Base-by-base conservation (phyloP, 2,329 filamentous ascomycete genomes). In the Pseudocercospora eumusae region DNA sequence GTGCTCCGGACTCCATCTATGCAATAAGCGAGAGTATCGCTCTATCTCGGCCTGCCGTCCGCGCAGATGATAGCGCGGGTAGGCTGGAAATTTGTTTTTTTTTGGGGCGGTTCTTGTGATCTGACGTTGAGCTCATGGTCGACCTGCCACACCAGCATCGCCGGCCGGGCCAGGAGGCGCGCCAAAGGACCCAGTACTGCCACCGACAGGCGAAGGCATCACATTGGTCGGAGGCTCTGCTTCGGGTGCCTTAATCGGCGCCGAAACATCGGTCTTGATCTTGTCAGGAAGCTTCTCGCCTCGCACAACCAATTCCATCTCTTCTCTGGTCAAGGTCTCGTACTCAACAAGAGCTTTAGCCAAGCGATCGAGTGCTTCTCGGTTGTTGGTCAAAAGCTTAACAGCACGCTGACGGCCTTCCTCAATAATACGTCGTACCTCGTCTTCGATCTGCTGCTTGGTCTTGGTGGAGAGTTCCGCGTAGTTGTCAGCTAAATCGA, bases 331-430 rank as follows among this genome's bases (percentile, higher is more conserved):
- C 56, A 99, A 80, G 0, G 92, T 97, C 81, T 99, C 95, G 76
- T 97, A 98, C 76, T 97, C 88, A 33, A 99, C 87, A 9, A 99
- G 83, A 5, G 93, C 95, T 72, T 93, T 88, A 27, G 95, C 93
- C 9, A 99, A 81, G 10, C 91, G 81, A 70, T 99, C 93, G 7
- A 99, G 84, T 76, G 96, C 93, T 62, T 89, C 88, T 60, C 92
- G 86, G 75, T 90, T 91, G 36, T 86, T 84, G 1, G 83, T 85
- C 52, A 99, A 79, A 4, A 98, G 82, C 52, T 84, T 84, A 45
- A 78, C 81, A 0, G 93, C 92, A 36, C 92, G 89, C 59, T 85
- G 81, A 64, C 92, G 89, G 15, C 89, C 90, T 72, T 95, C 93
- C 70, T 92, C 89, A 47, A 98, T 84, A 13, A 95, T 83, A 52